Evolutionary conservation across 768 basidiomycete genomes (phyloP), one percentile per base, ranked within the genome.

Genomic region (Kwoniella botswanensis): DNA sequence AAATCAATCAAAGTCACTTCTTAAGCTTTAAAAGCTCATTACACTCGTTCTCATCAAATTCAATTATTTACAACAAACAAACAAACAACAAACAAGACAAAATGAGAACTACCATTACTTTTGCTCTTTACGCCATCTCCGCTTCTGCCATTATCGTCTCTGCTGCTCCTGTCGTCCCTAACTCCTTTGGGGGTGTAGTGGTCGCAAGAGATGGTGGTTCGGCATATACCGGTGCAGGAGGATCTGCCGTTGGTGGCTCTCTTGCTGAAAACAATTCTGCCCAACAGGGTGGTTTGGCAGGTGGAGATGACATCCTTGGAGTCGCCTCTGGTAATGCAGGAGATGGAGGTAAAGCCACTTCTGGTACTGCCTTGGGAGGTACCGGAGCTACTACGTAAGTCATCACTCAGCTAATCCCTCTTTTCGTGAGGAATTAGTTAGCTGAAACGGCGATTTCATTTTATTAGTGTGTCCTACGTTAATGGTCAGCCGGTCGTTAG

Each of bases 181-280:
- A 18, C 54, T 50, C 46, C 12, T 11, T 29, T 15, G 42, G 50
- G 11, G 43, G 17, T 29, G 17, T 13, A 11, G 12, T 57, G 21
- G 52, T 65, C 13, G 60, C 60, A 24, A 57, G 61, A 22, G 73
- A 78, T 55, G 77, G 77, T 13, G 77, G 77, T 17, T 69, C 69
- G 41, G 77, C 75, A 53, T 79, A 79, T 56, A 79, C 77, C 44
- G 77, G 77, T 59, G 75, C 75, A 15, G 77, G 75, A 17, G 77
- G 77, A n/a, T 67, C 68, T 22, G 73, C 77, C 22, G 46, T 75
- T 24, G 77, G 77, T 17, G 77, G 77, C 0, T 68, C 74, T 43
- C 54, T 59, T 11, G 43, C 65, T 58, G 65, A 74, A 43, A 72
- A 69, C 59, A 71, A 73, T 55, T 60, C 69, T 57, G 72, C 74